A percentile compares a stretch with the other conserved stretches of the same genome.
phyloP scores from a whole-genome alignment of 345 rosid species.

The Schrenkiella parvula region DNA sequence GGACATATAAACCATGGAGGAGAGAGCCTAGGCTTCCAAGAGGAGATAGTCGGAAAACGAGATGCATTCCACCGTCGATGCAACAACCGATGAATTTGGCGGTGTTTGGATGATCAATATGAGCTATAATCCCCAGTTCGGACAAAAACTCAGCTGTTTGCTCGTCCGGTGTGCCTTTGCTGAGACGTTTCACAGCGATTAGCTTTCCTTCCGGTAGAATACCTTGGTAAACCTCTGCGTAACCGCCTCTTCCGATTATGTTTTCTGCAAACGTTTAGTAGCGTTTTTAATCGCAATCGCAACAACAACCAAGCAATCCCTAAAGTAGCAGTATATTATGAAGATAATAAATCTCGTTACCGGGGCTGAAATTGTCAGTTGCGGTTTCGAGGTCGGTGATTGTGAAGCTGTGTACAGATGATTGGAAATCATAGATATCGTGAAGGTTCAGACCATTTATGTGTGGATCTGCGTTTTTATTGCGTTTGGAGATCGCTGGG shows the following conservation, averaged over 20 bases:
- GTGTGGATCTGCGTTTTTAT: constrained; percentile 37
- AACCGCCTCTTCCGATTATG: constrained; percentile 87
- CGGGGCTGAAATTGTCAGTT: constrained; percentile 60
- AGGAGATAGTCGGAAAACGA: constrained; percentile 69
- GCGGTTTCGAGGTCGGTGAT: constrained; percentile 59
- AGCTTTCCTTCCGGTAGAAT: constrained; percentile 53
- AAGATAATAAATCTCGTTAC: constrained; percentile 20
- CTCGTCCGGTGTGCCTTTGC: constrained; percentile 71
- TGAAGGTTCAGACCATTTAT: constrained; percentile 42
- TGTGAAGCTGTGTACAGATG: constrained; percentile 56
- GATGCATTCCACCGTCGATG: constrained; percentile 80
- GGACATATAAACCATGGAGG: constrained; percentile 58
- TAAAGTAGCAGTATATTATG: background rate
- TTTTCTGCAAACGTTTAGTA: constrained; percentile 47
- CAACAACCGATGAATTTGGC: constrained; percentile 87
- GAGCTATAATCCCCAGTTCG: constrained; percentile 84
- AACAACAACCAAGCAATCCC: background rate
- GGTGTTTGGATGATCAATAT: constrained; percentile 79
- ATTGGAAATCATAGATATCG: constrained; percentile 54
- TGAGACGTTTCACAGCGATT: constrained; percentile 71
- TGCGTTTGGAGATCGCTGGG: constrained; percentile 35
- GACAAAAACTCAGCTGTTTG: constrained; percentile 58
- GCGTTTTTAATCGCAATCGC: background rate
- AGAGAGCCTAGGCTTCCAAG: constrained; percentile 72
- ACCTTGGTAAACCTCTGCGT: constrained; percentile 84